Evolutionary conservation across 2,329 filamentous ascomycete genomes (phyloP).

Genomic region (Elsinoe fawcettii): DNA sequence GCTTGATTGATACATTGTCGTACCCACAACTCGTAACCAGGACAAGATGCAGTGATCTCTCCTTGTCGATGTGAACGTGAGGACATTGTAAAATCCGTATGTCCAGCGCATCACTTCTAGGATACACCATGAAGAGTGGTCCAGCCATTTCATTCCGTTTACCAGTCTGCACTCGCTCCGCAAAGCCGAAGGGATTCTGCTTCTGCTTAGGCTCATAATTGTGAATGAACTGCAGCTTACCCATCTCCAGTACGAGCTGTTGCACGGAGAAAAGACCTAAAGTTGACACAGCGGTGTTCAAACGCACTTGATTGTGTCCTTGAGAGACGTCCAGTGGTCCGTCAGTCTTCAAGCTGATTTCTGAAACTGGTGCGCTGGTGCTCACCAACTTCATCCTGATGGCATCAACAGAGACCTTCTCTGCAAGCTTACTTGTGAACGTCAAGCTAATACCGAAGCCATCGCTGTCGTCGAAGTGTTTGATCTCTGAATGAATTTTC

Average conservation of each 20-base stretch:
- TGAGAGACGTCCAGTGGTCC: slow-evolving; percentile 44
- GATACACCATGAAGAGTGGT: slow-evolving; percentile 61
- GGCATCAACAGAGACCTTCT: slow-evolving; percentile 58
- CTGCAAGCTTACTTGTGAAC: slow-evolving; percentile 64
- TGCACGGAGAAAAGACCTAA: slow-evolving; percentile 70
- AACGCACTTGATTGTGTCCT: slow-evolving; percentile 43
- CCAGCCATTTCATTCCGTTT: slow-evolving; percentile 34
- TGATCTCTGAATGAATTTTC: slow-evolving; percentile 58
- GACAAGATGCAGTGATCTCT: slow-evolving; percentile 67
- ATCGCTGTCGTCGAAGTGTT: slow-evolving; percentile 64
- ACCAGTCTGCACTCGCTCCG: slow-evolving; percentile 28
- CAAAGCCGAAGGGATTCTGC: slow-evolving; percentile 43
- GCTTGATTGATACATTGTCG: slow-evolving; percentile 39
- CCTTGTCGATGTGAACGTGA: slow-evolving; percentile 69
- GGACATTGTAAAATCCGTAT: slow-evolving; percentile 59
- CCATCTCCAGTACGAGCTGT: slow-evolving; percentile 57
- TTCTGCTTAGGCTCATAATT: slow-evolving; percentile 51
- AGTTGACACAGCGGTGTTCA: slow-evolving; percentile 47
- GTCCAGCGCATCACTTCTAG: slow-evolving; percentile 60
- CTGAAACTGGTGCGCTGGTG: slow-evolving; percentile 51
- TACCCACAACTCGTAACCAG: slow-evolving; percentile 61
- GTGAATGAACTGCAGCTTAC: slow-evolving; percentile 58
- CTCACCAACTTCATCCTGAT: slow-evolving; percentile 57
- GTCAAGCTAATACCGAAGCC: slow-evolving; percentile 64
- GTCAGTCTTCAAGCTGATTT: slow-evolving; percentile 56